A percentile compares a stretch with the other conserved stretches of the same genome.
Evolutionary conservation across 1,139 yeast genomes (phyloP).

Genomic region (Schwanniomyces etchellsii): DNA sequence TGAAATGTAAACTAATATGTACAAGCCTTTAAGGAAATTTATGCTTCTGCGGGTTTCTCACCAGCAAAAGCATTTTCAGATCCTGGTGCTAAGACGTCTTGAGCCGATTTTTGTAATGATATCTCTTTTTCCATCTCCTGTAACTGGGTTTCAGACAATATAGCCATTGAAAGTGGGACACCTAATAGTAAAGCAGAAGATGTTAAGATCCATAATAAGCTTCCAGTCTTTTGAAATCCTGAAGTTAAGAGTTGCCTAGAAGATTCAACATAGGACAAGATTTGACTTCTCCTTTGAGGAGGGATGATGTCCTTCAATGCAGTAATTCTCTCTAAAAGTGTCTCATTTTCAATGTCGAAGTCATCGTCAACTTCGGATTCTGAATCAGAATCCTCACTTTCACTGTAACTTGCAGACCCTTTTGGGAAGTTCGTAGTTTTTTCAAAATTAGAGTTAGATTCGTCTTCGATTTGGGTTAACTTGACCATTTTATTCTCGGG

Average conservation of each 20-base stretch:
- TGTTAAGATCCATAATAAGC: slow-evolving; percentile 77
- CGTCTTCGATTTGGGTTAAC: slow-evolving; percentile 66
- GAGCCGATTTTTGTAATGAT: slow-evolving; percentile 79
- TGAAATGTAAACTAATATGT: too few relatives aligned
- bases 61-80: slow-evolving; percentile 49
- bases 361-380: slow-evolving; percentile 68
- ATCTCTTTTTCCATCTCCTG: slow-evolving; percentile 92
- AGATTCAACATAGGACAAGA: slow-evolving; percentile 29
- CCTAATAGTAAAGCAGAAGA: slow-evolving; percentile 84
- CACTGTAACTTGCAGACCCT: slow-evolving; percentile 22
- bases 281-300: slow-evolving; percentile 69
- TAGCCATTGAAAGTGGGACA: slow-evolving; percentile 86
- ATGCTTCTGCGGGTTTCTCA: slow-evolving; percentile 7
- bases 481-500: slow-evolving; percentile 51
- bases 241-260: slow-evolving; percentile 35
- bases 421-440: slow-evolving; percentile 14
- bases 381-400: slow-evolving; percentile 39
- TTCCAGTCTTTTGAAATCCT: slow-evolving; percentile 59
- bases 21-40: too few relatives aligned
- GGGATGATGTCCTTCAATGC: slow-evolving; percentile 92
- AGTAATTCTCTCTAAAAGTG: slow-evolving; percentile 76
- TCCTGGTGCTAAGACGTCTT: slow-evolving; percentile 77
- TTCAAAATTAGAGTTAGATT: slow-evolving; percentile 32
- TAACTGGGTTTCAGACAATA: slow-evolving; percentile 87
- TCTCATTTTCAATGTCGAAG: slow-evolving; percentile 76